Base-by-base conservation (phyloP, 208 protist genomes). In the Acanthamoeba rhysodes region DNA sequence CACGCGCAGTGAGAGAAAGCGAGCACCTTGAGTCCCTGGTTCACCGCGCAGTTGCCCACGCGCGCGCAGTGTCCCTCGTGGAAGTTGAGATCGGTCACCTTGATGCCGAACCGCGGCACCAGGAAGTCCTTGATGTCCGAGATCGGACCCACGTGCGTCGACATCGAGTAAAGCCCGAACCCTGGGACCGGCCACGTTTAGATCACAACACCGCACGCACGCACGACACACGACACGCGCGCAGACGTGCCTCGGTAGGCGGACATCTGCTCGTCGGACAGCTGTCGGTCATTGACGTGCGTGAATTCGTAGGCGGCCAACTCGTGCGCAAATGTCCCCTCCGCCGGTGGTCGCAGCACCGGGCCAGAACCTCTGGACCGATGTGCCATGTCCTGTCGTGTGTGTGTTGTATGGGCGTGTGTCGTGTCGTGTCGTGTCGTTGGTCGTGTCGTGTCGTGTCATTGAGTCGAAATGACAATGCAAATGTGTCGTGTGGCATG, bases 1-100 rank as follows among this genome's bases (percentile, higher is more conserved):
- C 24, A 22, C n/a, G 10, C 20, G 12, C 22, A 16, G 66, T 74
- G 66, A 74, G 55, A 59, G 55, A 70, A n/a, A n/a, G n/a, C n/a
- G n/a, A n/a, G n/a, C n/a, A 85, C 78, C 78, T 85, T 85, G 78
- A 85, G 78, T 45, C 45, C 45, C 45, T 85, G 78, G 34, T 85
- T 18, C 20, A 57, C 34, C 41, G 78, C 78, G 45, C 78, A 85
- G 78, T 85, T 34, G 24, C 45, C 41, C 45, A 85, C 45, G 48
- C 78, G 78, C 10, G 20, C 48, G 78, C 78, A 85, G 48, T 85
- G 78, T 14, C 45, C n/a, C 48, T 85, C 78, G n/a, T 85, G 78
- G n/a, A 85, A 85, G 78, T 85, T 85, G 78, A 37, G n/a, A 32
- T 85, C 78, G 16, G 37, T 62, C 45, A 85, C 78, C 45, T 59